Conservation (phyloP, 352 stramenopile genomes). For the Phytopythium litorale region DNA sequence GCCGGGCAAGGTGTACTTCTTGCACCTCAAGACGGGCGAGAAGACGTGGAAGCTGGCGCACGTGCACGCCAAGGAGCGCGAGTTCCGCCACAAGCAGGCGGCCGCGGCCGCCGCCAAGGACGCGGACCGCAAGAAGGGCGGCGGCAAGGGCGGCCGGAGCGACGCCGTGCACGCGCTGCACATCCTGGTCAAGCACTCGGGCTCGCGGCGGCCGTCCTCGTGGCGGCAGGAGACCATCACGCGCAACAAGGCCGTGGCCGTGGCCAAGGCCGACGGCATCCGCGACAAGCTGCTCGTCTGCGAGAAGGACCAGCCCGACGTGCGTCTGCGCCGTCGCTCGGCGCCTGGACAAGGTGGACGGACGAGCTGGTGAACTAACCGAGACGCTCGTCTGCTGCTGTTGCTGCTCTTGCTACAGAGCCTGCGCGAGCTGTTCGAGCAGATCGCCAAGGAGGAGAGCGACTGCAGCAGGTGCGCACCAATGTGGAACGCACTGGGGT, state of each 20-base stretch:
- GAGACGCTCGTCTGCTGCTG: neutral
- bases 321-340: constrained; percentile 9
- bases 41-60: constrained; percentile 88
- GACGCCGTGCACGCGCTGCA: constrained; percentile 76
- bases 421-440: constrained; percentile 72
- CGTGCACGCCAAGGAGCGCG: constrained; percentile 77
- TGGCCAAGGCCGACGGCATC: constrained; percentile 74
- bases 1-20: constrained; percentile 78
- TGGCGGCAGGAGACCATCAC: constrained; percentile 89
- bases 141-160: constrained; percentile 10
- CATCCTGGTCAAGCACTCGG: constrained; percentile 87
- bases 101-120: constrained; percentile 25
- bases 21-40: constrained; percentile 80
- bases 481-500: no score
- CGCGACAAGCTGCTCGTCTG: constrained; percentile 76
- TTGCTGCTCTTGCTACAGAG: constrained; percentile 12
- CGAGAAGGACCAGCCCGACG: constrained; percentile 59
- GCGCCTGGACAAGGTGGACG: neutral
- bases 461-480: constrained; percentile 77
- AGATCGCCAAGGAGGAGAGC: constrained; percentile 85
- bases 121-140: constrained; percentile 24
- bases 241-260: constrained; percentile 80
- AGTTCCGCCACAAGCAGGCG: constrained; percentile 52
- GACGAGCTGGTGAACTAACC: neutral
- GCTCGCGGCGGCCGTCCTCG: constrained; percentile 75